Evolutionary conservation across 1,284 basidiomycete genomes (phyloP).

Genomic region (Austroboletus olivaceoglutinosus): DNA sequence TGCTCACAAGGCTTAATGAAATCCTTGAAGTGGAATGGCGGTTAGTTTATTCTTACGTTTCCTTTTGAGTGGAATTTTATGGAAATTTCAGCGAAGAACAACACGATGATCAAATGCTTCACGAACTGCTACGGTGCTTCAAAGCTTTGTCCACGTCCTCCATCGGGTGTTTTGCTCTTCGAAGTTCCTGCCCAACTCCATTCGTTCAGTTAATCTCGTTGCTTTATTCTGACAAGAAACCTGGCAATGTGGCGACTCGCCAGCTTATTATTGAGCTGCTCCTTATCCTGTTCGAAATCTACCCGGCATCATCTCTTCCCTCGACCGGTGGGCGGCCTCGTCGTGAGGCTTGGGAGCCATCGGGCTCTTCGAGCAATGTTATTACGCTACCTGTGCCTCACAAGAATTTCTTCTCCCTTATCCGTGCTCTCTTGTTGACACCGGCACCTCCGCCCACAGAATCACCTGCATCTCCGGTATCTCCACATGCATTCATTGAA

Average conservation of each 20-base stretch:
- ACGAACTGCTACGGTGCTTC: slow-evolving; percentile 91
- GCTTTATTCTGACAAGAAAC: slow-evolving; percentile 95
- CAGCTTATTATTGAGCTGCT: slow-evolving; percentile 90
- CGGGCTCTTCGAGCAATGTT: slow-evolving; percentile 42
- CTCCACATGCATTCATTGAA: slow-evolving; percentile 88
- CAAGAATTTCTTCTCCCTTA: slow-evolving; percentile 64
- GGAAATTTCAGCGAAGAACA: slow-evolving; percentile 79
- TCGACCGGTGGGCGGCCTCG: slow-evolving; percentile 42
- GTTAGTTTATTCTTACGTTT: slow-evolving; percentile 40
- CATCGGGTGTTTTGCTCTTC: slow-evolving; percentile 79
- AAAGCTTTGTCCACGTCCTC: slow-evolving; percentile 91
- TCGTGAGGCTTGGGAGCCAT: slow-evolving; percentile 57
- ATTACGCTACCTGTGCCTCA: slow-evolving; percentile 71
- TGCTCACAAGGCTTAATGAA: slow-evolving; percentile 87
- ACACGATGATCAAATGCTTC: slow-evolving; percentile 92
- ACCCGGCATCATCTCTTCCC: slow-evolving; percentile 66
- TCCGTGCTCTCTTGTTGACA: slow-evolving; percentile 69
- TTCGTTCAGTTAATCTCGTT: slow-evolving; percentile 81
- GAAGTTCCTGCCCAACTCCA: slow-evolving; percentile 81
- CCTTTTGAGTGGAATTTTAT: slow-evolving; percentile 10
- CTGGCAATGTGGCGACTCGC: slow-evolving; percentile 86
- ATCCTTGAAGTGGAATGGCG: slow-evolving; percentile 95
- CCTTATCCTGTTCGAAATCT: slow-evolving; percentile 80
- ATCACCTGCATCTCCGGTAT: slow-evolving; percentile 58
- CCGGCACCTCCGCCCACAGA: slow-evolving; percentile 73